These are phyloP conservation scores for Fraxinus ornus DNA, from an alignment of 305 asterid genomes.

Conservation along the genomic window DNA sequence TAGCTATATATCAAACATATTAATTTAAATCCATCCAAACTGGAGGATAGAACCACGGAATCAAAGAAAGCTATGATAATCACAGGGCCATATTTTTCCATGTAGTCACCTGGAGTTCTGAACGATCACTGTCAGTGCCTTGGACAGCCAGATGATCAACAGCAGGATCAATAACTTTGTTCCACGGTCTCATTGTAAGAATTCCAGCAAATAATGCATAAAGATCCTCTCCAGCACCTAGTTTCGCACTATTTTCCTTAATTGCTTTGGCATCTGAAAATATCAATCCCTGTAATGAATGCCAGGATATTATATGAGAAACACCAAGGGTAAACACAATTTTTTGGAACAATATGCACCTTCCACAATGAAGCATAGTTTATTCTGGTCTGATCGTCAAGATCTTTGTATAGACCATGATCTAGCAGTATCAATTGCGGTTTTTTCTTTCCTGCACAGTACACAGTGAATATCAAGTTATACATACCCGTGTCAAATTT, in stretches of 20 bases:
- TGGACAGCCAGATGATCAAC: slow-evolving; percentile 84
- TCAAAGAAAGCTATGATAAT: slow-evolving; percentile 16
- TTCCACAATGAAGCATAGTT: slow-evolving; percentile 94
- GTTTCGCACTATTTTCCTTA: slow-evolving; percentile 68
- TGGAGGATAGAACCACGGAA: slow-evolving; percentile 11
- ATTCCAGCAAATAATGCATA: slow-evolving; percentile 85
- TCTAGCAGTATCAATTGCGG: slow-evolving; percentile 90
- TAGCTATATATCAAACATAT: neutral
- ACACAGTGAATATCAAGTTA: slow-evolving; percentile 10
- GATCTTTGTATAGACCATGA: slow-evolving; percentile 95
- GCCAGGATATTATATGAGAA: slow-evolving; percentile 15
- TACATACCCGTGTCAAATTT: neutral
- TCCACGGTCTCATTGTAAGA: slow-evolving; percentile 97
- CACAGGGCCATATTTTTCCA: slow-evolving; percentile 27
- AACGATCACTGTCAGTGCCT: slow-evolving; percentile 62
- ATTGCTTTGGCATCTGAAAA: slow-evolving; percentile 89
- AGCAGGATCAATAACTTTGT: slow-evolving; percentile 75
- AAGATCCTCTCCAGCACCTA: slow-evolving; percentile 98
- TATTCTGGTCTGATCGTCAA: slow-evolving; percentile 65
- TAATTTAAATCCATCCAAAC: slow-evolving; percentile 8
- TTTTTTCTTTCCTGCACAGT: slow-evolving; percentile 58
- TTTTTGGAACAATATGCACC: slow-evolving; percentile 43
- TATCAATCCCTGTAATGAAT: slow-evolving; percentile 66
- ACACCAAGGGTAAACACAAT: slow-evolving; percentile 6
- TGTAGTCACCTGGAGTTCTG: slow-evolving; percentile 43